These are phyloP conservation scores for Neostapfia colusana DNA, from an alignment of 176 grass and related monocot genomes.

Conservation along the genomic window DNA sequence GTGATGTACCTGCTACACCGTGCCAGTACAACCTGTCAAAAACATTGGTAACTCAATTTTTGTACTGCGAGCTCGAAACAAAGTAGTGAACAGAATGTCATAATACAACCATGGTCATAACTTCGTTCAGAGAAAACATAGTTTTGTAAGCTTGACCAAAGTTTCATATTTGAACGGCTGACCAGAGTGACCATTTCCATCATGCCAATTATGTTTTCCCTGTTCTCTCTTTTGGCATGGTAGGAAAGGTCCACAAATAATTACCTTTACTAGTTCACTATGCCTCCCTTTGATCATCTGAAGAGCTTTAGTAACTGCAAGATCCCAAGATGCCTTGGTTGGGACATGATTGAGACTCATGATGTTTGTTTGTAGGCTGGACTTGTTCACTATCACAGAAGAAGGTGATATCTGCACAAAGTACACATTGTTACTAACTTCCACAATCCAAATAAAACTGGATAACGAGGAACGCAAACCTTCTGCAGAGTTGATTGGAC, in stretches of 20 bases:
- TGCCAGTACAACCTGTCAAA: constrained; percentile 77
- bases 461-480: constrained; percentile 23
- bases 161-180: not conserved
- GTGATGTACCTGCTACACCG: constrained; percentile 92
- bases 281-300: constrained; percentile 77
- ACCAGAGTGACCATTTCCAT: not conserved
- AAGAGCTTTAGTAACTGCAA: constrained; percentile 82
- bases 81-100: constrained; percentile 9
- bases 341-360: constrained; percentile 73
- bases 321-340: constrained; percentile 77
- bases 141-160: not conserved
- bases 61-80: constrained; percentile 1
- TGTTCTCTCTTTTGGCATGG: not conserved
- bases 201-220: not conserved
- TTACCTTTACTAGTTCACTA: constrained; percentile 79
- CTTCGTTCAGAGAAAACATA: too few relatives aligned
- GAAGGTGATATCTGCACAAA: constrained; percentile 68
- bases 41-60: not conserved
- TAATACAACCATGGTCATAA: not conserved
- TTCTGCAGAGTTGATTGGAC: constrained; percentile 63
- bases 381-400: constrained; percentile 46
- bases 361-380: constrained; percentile 55
- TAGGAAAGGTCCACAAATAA: not conserved
- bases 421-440: not conserved
- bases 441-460: not conserved